Evolutionary conservation across 371 early-diverging fungal genomes (phyloP).

Genomic region (Haplosporangium sp.): DNA sequence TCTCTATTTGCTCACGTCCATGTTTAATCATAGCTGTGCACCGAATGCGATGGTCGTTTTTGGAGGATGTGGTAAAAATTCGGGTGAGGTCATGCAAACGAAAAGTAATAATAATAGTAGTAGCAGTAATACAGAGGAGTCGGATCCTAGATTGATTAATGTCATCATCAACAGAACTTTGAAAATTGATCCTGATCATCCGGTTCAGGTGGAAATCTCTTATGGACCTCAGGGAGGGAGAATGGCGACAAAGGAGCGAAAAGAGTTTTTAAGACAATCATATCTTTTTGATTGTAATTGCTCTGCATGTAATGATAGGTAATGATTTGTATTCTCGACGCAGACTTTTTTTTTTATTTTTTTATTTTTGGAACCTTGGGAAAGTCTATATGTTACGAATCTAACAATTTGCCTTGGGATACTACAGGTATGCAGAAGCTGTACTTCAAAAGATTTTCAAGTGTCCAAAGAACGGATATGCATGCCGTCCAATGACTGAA

Average conservation of each 20-base stretch:
- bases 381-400: neutral
- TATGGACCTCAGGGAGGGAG: conserved; percentile 50
- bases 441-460: conserved; percentile 31
- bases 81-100: neutral
- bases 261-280: conserved; percentile 10
- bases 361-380: neutral
- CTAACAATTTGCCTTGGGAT: neutral
- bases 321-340: neutral
- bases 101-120: too few relatives aligned
- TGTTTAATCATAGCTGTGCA: conserved; percentile 54
- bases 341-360: too few relatives aligned
- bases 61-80: conserved; percentile 11
- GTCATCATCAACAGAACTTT: conserved; percentile 28
- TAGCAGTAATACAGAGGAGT: neutral
- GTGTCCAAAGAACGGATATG: conserved; percentile 35
- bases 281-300: conserved; percentile 53
- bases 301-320: conserved; percentile 51
- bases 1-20: conserved; percentile 42
- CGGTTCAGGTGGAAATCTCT: conserved; percentile 40
- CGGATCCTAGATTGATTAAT: conserved; percentile 39
- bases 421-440: conserved; percentile 38
- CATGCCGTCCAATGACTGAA: conserved; percentile 36
- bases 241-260: conserved; percentile 37
- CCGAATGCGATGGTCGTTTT: conserved; percentile 53
- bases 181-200: conserved; percentile 25